Evolutionary conservation across 2,329 filamentous ascomycete genomes (phyloP).

Genomic region (Trichoderma sp.): DNA sequence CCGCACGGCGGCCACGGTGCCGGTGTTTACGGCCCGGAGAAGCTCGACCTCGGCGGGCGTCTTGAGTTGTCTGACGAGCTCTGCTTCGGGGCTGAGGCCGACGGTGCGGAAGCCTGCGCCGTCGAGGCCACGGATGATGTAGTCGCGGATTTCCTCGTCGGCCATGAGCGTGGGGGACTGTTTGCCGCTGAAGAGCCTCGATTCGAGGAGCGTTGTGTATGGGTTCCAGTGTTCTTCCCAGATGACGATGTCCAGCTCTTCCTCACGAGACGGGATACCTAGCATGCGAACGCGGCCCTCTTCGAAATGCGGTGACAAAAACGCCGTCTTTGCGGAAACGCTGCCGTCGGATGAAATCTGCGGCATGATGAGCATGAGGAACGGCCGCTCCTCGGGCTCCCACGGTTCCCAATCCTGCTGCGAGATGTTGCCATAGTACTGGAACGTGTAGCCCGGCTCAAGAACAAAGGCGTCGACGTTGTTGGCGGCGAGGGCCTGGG

Average conservation of each 20-base stretch:
- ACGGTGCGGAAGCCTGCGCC: conserved; percentile 54
- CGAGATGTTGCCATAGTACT: conserved; percentile 60
- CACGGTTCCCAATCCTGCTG: conserved; percentile 62
- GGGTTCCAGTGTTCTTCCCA: conserved; percentile 67
- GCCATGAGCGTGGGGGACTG: conserved; percentile 51
- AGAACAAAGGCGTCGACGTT: conserved; percentile 57
- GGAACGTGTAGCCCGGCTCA: conserved; percentile 64
- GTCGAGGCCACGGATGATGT: conserved; percentile 56
- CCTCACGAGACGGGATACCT: conserved; percentile 52
- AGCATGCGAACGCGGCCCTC: conserved; percentile 58
- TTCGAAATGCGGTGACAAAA: conserved; percentile 60
- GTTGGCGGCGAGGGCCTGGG: conserved; percentile 51
- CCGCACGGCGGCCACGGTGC: conserved; percentile 59
- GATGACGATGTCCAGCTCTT: conserved; percentile 50
- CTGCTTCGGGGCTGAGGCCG: conserved; percentile 53
- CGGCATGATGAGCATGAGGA: conserved; percentile 60
- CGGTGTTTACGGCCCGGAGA: conserved; percentile 61
- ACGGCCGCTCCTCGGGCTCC: conserved; percentile 64
- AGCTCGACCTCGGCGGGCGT: conserved; percentile 55
- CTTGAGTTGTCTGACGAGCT: conserved; percentile 59
- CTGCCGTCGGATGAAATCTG: conserved; percentile 36
- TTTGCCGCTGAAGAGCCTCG: conserved; percentile 37
- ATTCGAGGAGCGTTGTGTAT: conserved; percentile 52
- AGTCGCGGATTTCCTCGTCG: conserved; percentile 64
- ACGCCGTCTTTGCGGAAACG: conserved; percentile 54